A percentile compares a stretch with the other conserved stretches of the same genome.
Conservation (phyloP, 768 basidiomycete species). For the Kwoniella sp. region DNA sequence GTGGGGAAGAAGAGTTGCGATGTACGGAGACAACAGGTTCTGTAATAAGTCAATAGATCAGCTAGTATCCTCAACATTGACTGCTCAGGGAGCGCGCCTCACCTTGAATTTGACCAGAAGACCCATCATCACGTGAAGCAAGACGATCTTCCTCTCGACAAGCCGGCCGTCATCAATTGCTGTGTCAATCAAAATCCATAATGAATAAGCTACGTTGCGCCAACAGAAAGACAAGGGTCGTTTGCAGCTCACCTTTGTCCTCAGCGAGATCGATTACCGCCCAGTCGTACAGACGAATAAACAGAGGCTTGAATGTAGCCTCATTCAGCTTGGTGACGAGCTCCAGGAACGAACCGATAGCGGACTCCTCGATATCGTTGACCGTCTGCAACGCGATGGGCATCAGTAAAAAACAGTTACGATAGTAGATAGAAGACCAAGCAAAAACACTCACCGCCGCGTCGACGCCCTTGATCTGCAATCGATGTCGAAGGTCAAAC, state of each 20-base stretch:
- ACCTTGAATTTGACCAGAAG: slow-evolving; percentile 90
- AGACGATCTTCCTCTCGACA: slow-evolving; percentile 65
- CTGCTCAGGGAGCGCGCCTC: slow-evolving; percentile 25
- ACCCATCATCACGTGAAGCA: slow-evolving; percentile 72
- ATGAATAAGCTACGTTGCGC: neutral
- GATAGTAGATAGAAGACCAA: neutral
- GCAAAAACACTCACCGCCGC: slow-evolving; percentile 29
- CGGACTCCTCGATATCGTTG: slow-evolving; percentile 54
- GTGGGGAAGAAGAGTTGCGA: slow-evolving; percentile 72
- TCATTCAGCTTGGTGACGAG: slow-evolving; percentile 92
- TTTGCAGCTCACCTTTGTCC: slow-evolving; percentile 54
- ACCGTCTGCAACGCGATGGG: slow-evolving; percentile 20
- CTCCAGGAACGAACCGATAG: slow-evolving; percentile 78
- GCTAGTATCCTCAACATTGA: slow-evolving; percentile 6
- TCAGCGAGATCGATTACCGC: slow-evolving; percentile 66
- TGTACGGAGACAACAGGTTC: slow-evolving; percentile 83
- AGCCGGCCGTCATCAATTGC: slow-evolving; percentile 52
- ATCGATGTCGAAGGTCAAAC: slow-evolving; percentile 64
- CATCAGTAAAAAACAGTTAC: neutral
- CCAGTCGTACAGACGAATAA: slow-evolving; percentile 93
- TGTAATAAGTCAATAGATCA: slow-evolving; percentile 60
- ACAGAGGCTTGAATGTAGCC: slow-evolving; percentile 82
- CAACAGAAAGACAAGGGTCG: neutral
- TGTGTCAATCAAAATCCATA: slow-evolving; percentile 1
- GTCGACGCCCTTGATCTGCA: slow-evolving; percentile 37